Evolutionary conservation across 2,329 filamentous ascomycete species (phyloP).

Genomic region (Venturiaceae sp.): DNA sequence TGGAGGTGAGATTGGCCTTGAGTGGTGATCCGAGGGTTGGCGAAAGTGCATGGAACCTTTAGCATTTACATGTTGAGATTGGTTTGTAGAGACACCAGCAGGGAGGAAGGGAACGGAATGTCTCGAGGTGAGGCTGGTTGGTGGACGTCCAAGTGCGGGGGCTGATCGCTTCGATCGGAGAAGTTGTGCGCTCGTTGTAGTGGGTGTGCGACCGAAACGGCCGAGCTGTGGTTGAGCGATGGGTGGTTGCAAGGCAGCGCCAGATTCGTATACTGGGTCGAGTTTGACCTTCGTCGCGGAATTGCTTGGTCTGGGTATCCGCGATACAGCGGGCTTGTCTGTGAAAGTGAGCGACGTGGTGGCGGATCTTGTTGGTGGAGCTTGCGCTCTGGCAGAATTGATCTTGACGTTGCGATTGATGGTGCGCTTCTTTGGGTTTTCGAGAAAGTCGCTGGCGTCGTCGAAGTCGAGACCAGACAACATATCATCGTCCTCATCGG

Average conservation of each 20-base stretch:
- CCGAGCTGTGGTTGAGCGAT: constrained; percentile 39
- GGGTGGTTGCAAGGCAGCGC: constrained; percentile 59
- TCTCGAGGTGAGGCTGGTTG: constrained; percentile 56
- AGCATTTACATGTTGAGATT: constrained; percentile 68
- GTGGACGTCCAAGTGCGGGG: constrained; percentile 43
- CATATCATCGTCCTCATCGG: constrained; percentile 18
- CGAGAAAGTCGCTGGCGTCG: constrained; percentile 64
- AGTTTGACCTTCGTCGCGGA: constrained; percentile 57
- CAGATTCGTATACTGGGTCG: constrained; percentile 89
- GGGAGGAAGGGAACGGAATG: constrained; percentile 67
- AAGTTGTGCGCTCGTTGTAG: constrained; percentile 43
- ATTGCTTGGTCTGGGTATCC: constrained; percentile 69
- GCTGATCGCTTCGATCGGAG: constrained; percentile 52
- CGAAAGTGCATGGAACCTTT: constrained; percentile 68
- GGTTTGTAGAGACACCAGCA: constrained; percentile 60
- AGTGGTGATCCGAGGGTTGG: constrained; percentile 24
- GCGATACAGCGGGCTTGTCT: constrained; percentile 58
- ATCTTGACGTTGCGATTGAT: constrained; percentile 88
- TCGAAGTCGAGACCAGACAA: constrained; percentile 7
- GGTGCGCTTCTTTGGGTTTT: constrained; percentile 69
- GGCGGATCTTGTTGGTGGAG: constrained; percentile 60
- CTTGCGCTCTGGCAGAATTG: constrained; percentile 52
- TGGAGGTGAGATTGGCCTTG: constrained; percentile 34
- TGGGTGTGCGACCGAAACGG: constrained; percentile 38
- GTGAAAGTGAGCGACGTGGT: constrained; percentile 87